Evolutionary conservation across 164 flowering plant species (phyloP), one percentile per base, ranked within the genome.

Genomic region (Annona squamosa): DNA sequence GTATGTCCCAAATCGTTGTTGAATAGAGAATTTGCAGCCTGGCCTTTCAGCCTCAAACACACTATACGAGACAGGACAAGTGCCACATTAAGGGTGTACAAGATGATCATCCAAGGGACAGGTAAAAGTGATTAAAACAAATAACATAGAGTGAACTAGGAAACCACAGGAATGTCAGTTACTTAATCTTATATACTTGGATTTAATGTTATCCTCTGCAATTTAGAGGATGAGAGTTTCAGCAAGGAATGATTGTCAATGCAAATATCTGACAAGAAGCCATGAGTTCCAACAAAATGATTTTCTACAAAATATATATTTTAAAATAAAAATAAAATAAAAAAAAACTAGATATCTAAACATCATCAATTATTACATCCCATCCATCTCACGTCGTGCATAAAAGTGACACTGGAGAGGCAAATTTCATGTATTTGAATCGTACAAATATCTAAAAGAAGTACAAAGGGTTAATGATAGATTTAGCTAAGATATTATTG

Each of bases 1-100:
- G 78, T 85, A 92, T 65, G 98, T 84, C 3, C 84, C 94, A 78
- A 91, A 67, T 56, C 98, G 80, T 81, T 94, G 98, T 43, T 79
- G 79, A n/a, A 82, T 82, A 42, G 97, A 81, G 79, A 89, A 92
- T 77, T 74, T 77, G 79, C 87, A 87, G 17, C 94, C 97, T 18
- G 97, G 92, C 77, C 93, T 84, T 85, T 86, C 97, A 73, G 93
- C 97, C 83, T 94, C 98, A 85, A 94, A 91, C 6, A 92, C 97
- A 74, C 96, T 94, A 87, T 82, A 85, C 9, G 10, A 46, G 52
- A 19, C 10, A 45, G 37, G 37, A n/a, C 17, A 1, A 2, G 6
- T n/a, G 37, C 17, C n/a, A 19, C 4, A 7, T n/a, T 17, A 63
- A n/a, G 42, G 18, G 37, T 6, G n/a, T 63, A 17, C 5, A 6